Evolutionary conservation across 768 basidiomycete genomes (phyloP), one percentile per base, ranked within the genome.

Genomic region (Grammothele lineata): DNA sequence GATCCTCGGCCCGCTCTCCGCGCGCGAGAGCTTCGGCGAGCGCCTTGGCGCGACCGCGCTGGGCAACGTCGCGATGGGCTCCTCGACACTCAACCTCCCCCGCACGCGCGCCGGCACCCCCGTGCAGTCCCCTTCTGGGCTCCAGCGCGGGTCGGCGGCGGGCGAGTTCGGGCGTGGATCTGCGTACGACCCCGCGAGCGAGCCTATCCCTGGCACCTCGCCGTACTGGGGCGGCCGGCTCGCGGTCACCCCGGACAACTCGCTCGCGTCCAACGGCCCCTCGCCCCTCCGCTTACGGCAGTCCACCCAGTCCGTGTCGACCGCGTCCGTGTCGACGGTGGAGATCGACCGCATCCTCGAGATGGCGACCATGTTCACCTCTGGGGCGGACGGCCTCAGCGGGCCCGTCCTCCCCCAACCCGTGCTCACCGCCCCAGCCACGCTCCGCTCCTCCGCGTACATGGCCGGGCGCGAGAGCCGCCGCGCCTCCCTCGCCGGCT

Each of bases 301-400:
- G 35, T 10, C 45, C 26, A 21, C 36, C n/a, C 15, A 17, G 37
- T 45, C 51, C 19, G 39, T 40, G 12, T 39, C 53, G 23, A 33
- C 47, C 27, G 37, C 47, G 35, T 71, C 72, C 0, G 50, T 73
- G 12, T 54, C 57, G 30, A 70, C 72, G 0, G 51, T 70, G 15
- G 76, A 80, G 51, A 74, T 80, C 42, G 75, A 78, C 57, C 67
- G 73, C 21, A 78, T 80, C 61, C 65, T 82, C 27, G 74, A 80
- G 55, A 72, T 76, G 65, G 76, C 77, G 1, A 69, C 70, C 17
- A 56, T 71, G 12, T 72, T 71, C 51, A 44, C 50, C 21, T 7
- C 8, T 30, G 27, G 27, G 8, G 27, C 8, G 8, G 35, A 8
- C n/a, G 39, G 17, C 22, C 17, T 23, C 25, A 45, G 51, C 40